Evolutionary conservation across 108 stramenopile species (phyloP), one percentile per base, ranked within the genome.

Genomic region (Cyclotella distinguenda): DNA sequence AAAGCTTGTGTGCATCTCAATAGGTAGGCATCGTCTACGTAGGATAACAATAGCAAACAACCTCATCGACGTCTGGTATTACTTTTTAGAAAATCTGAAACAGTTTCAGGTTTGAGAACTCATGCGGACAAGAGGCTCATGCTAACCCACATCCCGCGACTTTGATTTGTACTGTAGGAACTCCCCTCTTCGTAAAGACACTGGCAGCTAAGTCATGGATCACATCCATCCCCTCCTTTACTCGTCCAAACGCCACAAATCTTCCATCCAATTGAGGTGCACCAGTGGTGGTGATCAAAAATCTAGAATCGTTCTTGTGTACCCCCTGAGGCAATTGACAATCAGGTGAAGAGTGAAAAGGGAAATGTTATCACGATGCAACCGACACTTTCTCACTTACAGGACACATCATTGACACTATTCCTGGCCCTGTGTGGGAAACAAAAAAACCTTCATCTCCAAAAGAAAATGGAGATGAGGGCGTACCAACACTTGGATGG

Each of bases 251-350:
- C 7, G 90, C 85, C 3, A 92, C 83, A 64, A 82, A 80, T 45
- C 87, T 81, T 48, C 93, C 93, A 72, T 94, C 91, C 70, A 96
- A 50, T 66, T 96, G 95, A 22, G 82, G 84, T 11, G 83, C 80
- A 19, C 76, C 68, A 11, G 68, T 63, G 30, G 62, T 68, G 36
- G 81, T 85, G 21, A 94, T 66, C 34, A 92, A 60, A 62, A 94
- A 94, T 54, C 88, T 64, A 13, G 85, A 86, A 58, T 88, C 92
- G 48, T 94, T 89, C 62, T 77, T 78, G 27, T 89, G 71, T 10
- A 93, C 86, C 7, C 83, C 78, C 15, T n/a, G n/a, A n/a, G n/a
- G n/a, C n/a, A n/a, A n/a, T n/a, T n/a, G n/a, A n/a, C n/a, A n/a
- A n/a, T n/a, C n/a, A n/a, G n/a, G n/a, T n/a, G n/a, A n/a, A n/a